phyloP scores from a whole-genome alignment of 2,329 filamentous ascomycete species.

The Neodidymelliopsis sp. region DNA sequence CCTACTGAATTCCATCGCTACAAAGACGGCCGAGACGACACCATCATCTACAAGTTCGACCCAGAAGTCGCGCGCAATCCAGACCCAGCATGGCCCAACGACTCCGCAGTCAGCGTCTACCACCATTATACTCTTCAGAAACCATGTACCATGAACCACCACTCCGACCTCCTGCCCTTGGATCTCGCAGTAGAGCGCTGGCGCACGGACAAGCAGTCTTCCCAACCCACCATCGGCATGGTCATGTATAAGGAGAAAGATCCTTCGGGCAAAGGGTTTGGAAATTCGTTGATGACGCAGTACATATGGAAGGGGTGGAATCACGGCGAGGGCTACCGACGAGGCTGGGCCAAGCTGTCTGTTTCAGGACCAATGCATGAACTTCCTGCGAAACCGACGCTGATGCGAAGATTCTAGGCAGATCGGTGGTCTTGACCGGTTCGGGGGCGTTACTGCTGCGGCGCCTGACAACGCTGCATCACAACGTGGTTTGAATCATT shows the following conservation, averaged over 20 bases:
- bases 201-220: conserved; percentile 17
- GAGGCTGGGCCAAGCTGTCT: conserved; percentile 13
- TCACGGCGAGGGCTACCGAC: conserved; percentile 7
- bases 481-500: neutral
- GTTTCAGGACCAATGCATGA: neutral
- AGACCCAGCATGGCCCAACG: conserved; percentile 4
- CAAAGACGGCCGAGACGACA: conserved; percentile 17
- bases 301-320: conserved; percentile 17
- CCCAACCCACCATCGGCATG: conserved; percentile 12
- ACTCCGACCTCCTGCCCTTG: conserved; percentile 18
- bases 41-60: conserved; percentile 28
- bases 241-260: conserved; percentile 18
- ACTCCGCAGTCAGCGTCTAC: conserved; percentile 19
- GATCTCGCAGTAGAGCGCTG: conserved; percentile 15
- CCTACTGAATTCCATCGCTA: conserved; percentile 24
- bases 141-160: neutral
- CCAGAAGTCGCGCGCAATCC: conserved; percentile 13
- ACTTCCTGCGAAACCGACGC: neutral
- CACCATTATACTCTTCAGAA: conserved; percentile 17
- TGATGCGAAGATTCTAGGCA: conserved; percentile 2
- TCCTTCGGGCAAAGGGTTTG: neutral
- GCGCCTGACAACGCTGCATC: neutral
- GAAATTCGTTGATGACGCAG: neutral
- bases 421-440: neutral
- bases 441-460: neutral